Conservation (phyloP, 2,329 filamentous ascomycete species). For the Colletotrichum sp. region DNA sequence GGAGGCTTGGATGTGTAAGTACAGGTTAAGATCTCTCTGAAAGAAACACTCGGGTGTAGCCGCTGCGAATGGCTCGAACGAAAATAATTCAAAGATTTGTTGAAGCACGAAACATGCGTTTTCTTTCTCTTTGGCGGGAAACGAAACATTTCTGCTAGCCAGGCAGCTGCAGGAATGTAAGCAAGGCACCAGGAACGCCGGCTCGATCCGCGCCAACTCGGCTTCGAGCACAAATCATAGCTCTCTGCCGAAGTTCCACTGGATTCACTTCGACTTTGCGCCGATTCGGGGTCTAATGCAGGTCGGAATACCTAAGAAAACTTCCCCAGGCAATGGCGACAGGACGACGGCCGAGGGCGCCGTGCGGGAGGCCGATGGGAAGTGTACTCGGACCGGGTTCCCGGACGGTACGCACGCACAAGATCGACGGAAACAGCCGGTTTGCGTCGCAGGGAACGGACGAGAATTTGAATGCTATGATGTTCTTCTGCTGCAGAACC, state of each 20-base stretch:
- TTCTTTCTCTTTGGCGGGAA: background rate
- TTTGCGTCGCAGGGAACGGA: background rate
- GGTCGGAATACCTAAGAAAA: background rate
- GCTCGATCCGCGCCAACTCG: background rate
- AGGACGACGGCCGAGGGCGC: background rate
- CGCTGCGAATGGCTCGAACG: background rate
- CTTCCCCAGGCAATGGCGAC: background rate
- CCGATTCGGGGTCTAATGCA: background rate
- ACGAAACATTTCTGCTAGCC: background rate
- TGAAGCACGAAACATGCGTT: accelerated
- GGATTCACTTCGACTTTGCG: background rate
- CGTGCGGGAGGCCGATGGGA: background rate
- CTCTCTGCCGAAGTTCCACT: background rate
- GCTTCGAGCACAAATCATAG: background rate
- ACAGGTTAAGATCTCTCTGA: background rate
- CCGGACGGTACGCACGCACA: background rate
- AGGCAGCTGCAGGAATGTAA: background rate
- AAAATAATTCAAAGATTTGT: background rate
- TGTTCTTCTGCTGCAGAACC: background rate
- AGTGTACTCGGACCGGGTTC: background rate
- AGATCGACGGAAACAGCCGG: background rate
- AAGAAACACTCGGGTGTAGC: background rate
- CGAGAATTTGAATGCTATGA: background rate
- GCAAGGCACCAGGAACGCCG: background rate
- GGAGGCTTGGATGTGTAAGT: background rate